Percentiles rank a stretch among this genome's conserved stretches.
Conservation (phyloP, 2,329 filamentous ascomycete genomes). For the Capronia epimyces region DNA sequence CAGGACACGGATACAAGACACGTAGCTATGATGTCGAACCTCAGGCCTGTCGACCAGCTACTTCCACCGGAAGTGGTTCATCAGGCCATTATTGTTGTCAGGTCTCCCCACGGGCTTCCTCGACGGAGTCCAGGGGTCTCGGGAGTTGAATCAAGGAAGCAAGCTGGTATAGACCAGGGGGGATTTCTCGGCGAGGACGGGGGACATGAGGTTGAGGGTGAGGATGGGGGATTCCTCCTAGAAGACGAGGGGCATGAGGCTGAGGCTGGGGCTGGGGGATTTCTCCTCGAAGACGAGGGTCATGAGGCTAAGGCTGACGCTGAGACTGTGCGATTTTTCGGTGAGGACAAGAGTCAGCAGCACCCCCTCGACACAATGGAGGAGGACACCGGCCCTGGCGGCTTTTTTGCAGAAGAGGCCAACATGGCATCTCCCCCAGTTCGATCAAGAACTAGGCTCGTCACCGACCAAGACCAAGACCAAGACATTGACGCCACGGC, state of each 20-base stretch:
- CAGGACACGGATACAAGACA: background rate
- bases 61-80: conserved; percentile 22
- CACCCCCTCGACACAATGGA: no score
- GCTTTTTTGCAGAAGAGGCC: conserved; percentile 25
- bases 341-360: no score
- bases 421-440: background rate
- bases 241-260: conserved; percentile 23
- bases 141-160: no score
- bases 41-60: conserved; percentile 10
- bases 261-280: background rate
- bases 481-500: background rate
- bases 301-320: no score
- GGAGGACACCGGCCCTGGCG: conserved; percentile 12
- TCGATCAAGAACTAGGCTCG: background rate
- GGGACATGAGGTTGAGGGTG: conserved; percentile 3
- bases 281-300: conserved; percentile 28
- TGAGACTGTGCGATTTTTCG: no score
- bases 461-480: background rate
- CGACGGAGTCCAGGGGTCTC: background rate
- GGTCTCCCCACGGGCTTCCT: conserved; percentile 20
- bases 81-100: conserved; percentile 20
- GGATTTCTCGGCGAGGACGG: conserved; percentile 27
- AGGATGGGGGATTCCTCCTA: conserved; percentile 26
- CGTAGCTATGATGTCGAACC: conserved; percentile 1
- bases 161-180: background rate